phyloP scores from a whole-genome alignment of 2,329 filamentous ascomycete species.

The Xylariaceae sp. region DNA sequence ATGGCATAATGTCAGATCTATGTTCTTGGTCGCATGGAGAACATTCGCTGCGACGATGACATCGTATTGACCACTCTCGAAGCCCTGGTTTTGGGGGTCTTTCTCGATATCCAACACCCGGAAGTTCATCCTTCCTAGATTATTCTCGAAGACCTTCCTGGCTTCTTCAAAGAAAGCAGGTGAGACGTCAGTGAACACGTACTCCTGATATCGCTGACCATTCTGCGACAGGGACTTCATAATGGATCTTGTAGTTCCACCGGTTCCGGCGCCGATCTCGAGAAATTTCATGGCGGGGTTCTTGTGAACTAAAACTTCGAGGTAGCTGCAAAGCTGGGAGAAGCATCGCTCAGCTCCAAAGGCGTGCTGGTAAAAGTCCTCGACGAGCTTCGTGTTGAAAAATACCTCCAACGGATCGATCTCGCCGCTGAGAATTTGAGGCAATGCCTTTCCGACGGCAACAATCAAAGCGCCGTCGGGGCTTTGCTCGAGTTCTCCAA shows the following conservation, averaged over 20 bases:
- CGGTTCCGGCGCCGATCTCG: slow-evolving; percentile 25
- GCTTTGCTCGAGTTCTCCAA: slow-evolving; percentile 9
- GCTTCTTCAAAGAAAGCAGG: slow-evolving; percentile 25
- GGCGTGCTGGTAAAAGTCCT: slow-evolving; percentile 14
- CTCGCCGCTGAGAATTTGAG: slow-evolving; percentile 14
- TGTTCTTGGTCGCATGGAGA: slow-evolving; percentile 16
- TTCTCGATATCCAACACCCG: slow-evolving; percentile 26
- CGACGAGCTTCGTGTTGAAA: slow-evolving; percentile 12
- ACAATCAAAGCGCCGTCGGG: slow-evolving; percentile 14
- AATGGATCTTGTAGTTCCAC: slow-evolving; percentile 22
- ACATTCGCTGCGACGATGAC: slow-evolving; percentile 26
- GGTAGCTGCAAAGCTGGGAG: slow-evolving; percentile 12
- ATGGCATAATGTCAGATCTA: slow-evolving; percentile 14
- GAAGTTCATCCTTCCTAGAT: slow-evolving; percentile 21
- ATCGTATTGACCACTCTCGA: slow-evolving; percentile 23
- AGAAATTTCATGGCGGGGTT: slow-evolving; percentile 14
- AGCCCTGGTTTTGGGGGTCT: slow-evolving; percentile 26
- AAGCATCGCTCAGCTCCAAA: slow-evolving; percentile 14
- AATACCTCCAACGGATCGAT: slow-evolving; percentile 16
- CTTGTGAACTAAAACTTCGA: slow-evolving; percentile 12
- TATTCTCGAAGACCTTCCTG: slow-evolving; percentile 17
- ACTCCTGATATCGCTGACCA: slow-evolving; percentile 15
- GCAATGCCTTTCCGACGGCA: slow-evolving; percentile 15
- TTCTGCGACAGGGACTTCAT: slow-evolving; percentile 16
- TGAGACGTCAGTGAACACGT: slow-evolving; percentile 25